A percentile compares a stretch with the other conserved stretches of the same genome.
phyloP scores from a whole-genome alignment of 2,329 filamentous ascomycete species.

The Lasiodiplodia theobromae region DNA sequence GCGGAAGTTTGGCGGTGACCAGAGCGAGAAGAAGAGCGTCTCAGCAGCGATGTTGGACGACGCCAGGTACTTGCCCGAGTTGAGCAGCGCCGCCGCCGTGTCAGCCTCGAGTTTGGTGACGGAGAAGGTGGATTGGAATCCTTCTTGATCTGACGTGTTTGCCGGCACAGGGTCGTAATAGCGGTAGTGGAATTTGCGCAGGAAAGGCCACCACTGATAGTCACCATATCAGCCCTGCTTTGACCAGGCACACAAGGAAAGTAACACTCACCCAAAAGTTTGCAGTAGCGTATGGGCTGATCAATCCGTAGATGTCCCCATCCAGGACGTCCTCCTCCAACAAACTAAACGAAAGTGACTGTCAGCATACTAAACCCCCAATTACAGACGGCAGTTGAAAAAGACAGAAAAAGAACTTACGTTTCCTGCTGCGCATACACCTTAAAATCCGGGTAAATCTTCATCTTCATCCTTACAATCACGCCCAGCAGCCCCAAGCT shows the following conservation, averaged over 20 bases:
- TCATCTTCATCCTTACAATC: slow-evolving; percentile 58
- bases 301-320: slow-evolving; percentile 59
- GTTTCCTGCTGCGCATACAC: slow-evolving; percentile 59
- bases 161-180: slow-evolving; percentile 58
- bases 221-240: not conserved
- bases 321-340: slow-evolving; percentile 58
- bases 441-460: slow-evolving; percentile 60
- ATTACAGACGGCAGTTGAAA: not conserved
- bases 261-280: slow-evolving; percentile 52
- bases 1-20: slow-evolving; percentile 61
- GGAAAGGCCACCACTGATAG: slow-evolving; percentile 57
- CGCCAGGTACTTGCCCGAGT: slow-evolving; percentile 56
- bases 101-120: slow-evolving; percentile 54
- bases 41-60: slow-evolving; percentile 60
- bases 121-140: slow-evolving; percentile 62
- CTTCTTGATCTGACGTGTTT: slow-evolving; percentile 53
- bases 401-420: slow-evolving; percentile 41
- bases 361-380: not conserved
- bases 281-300: slow-evolving; percentile 59
- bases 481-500: slow-evolving; percentile 58
- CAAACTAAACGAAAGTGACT: slow-evolving; percentile 5
- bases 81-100: slow-evolving; percentile 52
- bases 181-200: slow-evolving; percentile 60
- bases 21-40: slow-evolving; percentile 58
- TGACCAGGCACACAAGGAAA: not conserved